These are phyloP conservation scores for Orbilia blumenaviensis DNA, from an alignment of 2,329 filamentous ascomycete species.

Conservation along the genomic window DNA sequence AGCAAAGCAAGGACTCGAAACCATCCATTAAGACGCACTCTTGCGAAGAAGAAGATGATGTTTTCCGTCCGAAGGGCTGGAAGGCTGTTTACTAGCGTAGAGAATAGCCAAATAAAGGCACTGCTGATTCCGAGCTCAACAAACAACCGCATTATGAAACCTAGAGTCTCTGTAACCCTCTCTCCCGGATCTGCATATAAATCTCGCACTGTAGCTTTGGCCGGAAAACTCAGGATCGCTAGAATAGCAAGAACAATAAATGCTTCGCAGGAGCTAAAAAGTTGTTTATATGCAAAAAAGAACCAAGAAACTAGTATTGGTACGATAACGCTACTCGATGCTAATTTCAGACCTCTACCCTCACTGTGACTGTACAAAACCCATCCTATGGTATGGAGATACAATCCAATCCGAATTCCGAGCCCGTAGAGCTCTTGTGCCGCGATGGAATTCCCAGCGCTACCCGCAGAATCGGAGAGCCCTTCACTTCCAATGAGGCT, in stretches of 20 bases:
- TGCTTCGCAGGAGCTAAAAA: conserved; percentile 8
- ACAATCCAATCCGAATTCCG: conserved; percentile 10
- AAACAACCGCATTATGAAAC: neutral
- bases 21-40: conserved; percentile 1
- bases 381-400: neutral
- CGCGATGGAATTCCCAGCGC: neutral
- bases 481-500: no score
- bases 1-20: neutral
- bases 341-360: neutral
- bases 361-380: neutral
- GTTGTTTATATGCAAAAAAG: neutral
- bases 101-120: neutral
- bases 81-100: neutral
- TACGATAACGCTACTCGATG: neutral
- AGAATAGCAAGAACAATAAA: neutral
- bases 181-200: neutral
- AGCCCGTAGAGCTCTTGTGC: conserved; percentile 11
- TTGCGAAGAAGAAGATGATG: neutral
- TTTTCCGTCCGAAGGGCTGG: conserved; percentile 3
- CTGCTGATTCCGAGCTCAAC: neutral
- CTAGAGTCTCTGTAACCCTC: neutral
- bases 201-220: no score
- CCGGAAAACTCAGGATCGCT: neutral
- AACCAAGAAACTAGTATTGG: neutral
- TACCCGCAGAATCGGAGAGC: neutral